Conservation (phyloP, 176 grass and related monocot species). For the Aegilops longissima region DNA sequence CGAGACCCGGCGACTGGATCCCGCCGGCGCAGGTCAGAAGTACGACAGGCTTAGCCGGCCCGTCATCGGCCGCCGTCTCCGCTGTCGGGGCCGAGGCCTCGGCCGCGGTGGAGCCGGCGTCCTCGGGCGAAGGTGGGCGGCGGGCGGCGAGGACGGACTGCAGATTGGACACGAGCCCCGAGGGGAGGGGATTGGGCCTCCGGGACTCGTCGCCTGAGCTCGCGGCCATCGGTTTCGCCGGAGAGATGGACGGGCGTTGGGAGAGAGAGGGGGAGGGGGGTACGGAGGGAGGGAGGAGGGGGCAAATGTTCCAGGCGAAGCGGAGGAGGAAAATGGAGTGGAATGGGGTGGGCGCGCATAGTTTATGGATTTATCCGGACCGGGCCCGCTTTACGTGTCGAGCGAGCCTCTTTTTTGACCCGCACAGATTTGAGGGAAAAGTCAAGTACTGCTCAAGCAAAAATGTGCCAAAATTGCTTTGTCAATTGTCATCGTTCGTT, state of each 20-base stretch:
- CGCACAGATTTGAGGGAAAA: conserved; percentile 16
- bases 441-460: conserved; percentile 17
- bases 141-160: conserved; percentile 55
- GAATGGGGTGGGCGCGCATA: conserved; percentile 38
- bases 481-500: background rate
- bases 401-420: conserved; percentile 21
- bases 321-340: background rate
- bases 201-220: conserved; percentile 40
- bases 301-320: background rate
- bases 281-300: conserved; percentile 2
- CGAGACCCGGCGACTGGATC: conserved; percentile 58
- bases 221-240: conserved; percentile 39
- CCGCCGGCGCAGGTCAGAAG: conserved; percentile 62
- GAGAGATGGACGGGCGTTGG: conserved; percentile 1
- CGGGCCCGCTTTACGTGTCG: conserved; percentile 35
- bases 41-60: conserved; percentile 44
- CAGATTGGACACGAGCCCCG: conserved; percentile 67
- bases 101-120: conserved; percentile 11
- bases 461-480: background rate
- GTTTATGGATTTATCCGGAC: conserved; percentile 46
- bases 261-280: background rate
- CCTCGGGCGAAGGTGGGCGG: conserved; percentile 18
- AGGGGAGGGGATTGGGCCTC: conserved; percentile 45
- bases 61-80: conserved; percentile 6
- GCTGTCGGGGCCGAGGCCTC: conserved; percentile 2